Conservation (phyloP, 768 basidiomycete genomes). For the Leccinum sublutescens region DNA sequence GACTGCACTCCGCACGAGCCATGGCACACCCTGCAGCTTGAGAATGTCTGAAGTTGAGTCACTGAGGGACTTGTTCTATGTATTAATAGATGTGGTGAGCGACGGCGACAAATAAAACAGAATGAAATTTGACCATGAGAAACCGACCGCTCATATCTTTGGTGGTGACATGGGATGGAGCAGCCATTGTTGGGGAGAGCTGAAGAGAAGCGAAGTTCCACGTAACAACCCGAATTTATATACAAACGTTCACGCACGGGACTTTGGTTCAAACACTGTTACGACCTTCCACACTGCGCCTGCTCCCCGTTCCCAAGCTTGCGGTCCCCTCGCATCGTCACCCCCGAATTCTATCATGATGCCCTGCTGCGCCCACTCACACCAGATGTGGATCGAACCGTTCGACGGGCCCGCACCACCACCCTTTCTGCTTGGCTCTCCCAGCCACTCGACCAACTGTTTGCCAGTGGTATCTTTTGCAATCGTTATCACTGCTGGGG, state of each 20-base stretch:
- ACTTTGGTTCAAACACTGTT: slow-evolving; percentile 51
- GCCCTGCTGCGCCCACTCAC: slow-evolving; percentile 83
- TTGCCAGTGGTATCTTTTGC: slow-evolving; percentile 60
- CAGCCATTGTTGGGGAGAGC: slow-evolving; percentile 49
- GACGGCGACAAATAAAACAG: background rate
- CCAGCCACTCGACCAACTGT: slow-evolving; percentile 70
- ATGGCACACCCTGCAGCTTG: slow-evolving; percentile 66
- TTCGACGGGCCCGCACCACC: slow-evolving; percentile 83
- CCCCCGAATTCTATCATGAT: slow-evolving; percentile 88
- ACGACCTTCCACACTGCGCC: slow-evolving; percentile 77
- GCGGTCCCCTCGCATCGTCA: slow-evolving; percentile 70
- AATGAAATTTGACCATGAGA: slow-evolving; percentile 47
- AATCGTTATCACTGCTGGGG: slow-evolving; percentile 44
- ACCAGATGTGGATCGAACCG: slow-evolving; percentile 89
- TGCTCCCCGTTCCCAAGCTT: slow-evolving; percentile 86
- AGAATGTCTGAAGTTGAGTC: slow-evolving; percentile 64
- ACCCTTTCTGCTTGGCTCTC: slow-evolving; percentile 90
- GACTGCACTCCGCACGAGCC: slow-evolving; percentile 69
- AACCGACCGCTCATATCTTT: slow-evolving; percentile 62
- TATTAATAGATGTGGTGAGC: slow-evolving; percentile 3
- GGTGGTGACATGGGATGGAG: slow-evolving; percentile 57
- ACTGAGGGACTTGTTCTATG: slow-evolving; percentile 67
- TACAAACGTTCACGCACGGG: background rate
- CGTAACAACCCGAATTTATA: slow-evolving; percentile 10
- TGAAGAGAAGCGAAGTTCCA: background rate